Evolutionary conservation across 768 basidiomycete species (phyloP).

Genomic region (Macrolepiota fuliginosa): DNA sequence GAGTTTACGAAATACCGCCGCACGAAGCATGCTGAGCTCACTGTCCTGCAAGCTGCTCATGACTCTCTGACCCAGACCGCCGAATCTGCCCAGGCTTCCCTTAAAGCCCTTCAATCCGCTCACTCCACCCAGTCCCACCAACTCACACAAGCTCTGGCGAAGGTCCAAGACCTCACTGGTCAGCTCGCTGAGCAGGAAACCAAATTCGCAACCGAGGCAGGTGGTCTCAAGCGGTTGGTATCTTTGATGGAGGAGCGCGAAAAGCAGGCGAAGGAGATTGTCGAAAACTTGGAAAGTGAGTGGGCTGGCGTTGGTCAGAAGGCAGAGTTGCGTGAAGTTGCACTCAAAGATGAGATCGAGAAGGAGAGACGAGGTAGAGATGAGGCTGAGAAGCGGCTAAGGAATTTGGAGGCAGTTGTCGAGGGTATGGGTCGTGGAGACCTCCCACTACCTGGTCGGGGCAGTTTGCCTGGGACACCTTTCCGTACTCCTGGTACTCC

Average conservation of each 20-base stretch:
- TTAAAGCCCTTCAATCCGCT: constrained; percentile 71
- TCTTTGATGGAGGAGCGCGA: constrained; percentile 87
- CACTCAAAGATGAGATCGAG: constrained; percentile 68
- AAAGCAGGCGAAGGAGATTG: constrained; percentile 77
- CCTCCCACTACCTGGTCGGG: constrained; percentile 50
- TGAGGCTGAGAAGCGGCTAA: constrained; percentile 65
- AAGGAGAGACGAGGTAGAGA: constrained; percentile 68
- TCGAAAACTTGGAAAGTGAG: constrained; percentile 80
- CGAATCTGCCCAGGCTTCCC: constrained; percentile 60
- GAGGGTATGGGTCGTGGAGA: constrained; percentile 73
- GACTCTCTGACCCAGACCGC: constrained; percentile 71
- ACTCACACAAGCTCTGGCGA: constrained; percentile 71
- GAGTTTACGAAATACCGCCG: constrained; percentile 84
- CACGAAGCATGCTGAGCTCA: constrained; percentile 74
- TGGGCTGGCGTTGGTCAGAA: constrained; percentile 74
- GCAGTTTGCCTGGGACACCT: constrained; percentile 48
- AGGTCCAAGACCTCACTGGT: constrained; percentile 71
- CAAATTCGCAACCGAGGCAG: constrained; percentile 75
- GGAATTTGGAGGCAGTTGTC: constrained; percentile 71
- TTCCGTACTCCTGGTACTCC: constrained; percentile 34
- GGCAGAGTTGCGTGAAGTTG: constrained; percentile 64
- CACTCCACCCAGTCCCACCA: constrained; percentile 72
- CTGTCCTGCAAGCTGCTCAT: constrained; percentile 71
- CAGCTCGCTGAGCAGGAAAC: constrained; percentile 85
- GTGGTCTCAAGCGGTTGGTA: constrained; percentile 70